A percentile compares a stretch with the other conserved stretches of the same genome.
Conservation (phyloP, 2,329 filamentous ascomycete genomes). For the Penicillium fuscoglaucum region DNA sequence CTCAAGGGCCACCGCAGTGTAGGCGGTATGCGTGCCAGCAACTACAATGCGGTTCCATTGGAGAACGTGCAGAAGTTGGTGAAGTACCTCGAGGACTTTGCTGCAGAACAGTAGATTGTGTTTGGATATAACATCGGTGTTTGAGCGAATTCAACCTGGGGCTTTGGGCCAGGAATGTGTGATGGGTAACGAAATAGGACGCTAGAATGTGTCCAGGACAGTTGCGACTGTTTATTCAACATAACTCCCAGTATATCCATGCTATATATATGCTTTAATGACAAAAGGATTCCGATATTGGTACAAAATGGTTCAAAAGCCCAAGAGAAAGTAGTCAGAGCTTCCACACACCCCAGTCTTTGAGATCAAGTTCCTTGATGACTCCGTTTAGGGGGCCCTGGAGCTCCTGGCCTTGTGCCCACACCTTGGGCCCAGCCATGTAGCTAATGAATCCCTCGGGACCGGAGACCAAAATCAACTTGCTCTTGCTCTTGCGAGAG, state of each 20-base stretch:
- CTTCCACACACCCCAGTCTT: conserved; percentile 61
- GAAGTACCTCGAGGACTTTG: conserved; percentile 55
- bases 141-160: conserved; percentile 20
- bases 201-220: conserved; percentile 9
- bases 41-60: conserved; percentile 79
- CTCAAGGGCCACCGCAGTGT: conserved; percentile 87
- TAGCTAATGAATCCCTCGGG: conserved; percentile 85
- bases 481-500: conserved; percentile 36
- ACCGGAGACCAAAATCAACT: conserved; percentile 78
- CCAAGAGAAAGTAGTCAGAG: conserved; percentile 41
- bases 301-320: conserved; percentile 16
- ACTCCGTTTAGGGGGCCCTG: conserved; percentile 75
- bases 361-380: conserved; percentile 59
- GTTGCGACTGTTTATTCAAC: conserved; percentile 25
- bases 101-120: conserved; percentile 30
- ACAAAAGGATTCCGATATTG: conserved; percentile 5
- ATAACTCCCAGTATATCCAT: conserved; percentile 18
- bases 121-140: conserved; percentile 7
- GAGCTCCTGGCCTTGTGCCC: conserved; percentile 68
- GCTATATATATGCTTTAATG: conserved; percentile 9
- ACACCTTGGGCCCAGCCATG: conserved; percentile 77
- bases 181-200: conserved; percentile 17
- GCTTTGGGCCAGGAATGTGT: conserved; percentile 11
- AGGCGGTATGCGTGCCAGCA: conserved; percentile 80
- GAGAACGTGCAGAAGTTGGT: conserved; percentile 46